A percentile compares a stretch with the other conserved stretches of the same genome.
Evolutionary conservation across 164 flowering plant genomes (phyloP).

Genomic region (Sedum album): DNA sequence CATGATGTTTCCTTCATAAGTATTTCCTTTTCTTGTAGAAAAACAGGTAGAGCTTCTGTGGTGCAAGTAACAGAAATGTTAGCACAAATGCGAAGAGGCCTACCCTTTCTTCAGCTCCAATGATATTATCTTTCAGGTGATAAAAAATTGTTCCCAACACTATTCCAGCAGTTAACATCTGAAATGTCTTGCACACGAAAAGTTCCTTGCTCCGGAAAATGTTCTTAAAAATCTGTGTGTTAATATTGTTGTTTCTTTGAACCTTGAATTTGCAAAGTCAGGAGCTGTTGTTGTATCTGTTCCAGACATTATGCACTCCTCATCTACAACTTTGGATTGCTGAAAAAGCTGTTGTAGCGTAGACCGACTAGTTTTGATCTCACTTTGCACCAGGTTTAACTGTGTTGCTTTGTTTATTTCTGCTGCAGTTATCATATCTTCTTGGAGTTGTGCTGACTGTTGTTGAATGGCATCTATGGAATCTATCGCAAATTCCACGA

Average conservation of each 20-base stretch:
- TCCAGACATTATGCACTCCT: background rate
- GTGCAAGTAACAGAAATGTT: background rate
- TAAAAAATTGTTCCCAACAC: slow-evolving; percentile 78
- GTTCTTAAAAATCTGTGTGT: slow-evolving; percentile 28
- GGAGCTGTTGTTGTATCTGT: background rate
- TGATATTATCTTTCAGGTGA: slow-evolving; percentile 22
- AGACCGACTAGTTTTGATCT: background rate
- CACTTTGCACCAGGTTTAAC: background rate
- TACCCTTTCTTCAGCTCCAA: background rate
- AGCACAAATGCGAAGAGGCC: background rate
- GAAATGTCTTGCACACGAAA: slow-evolving; percentile 58
- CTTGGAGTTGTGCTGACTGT: background rate
- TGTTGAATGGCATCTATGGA: background rate
- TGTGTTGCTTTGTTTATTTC: background rate
- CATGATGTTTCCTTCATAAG: background rate
- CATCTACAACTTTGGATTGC: background rate
- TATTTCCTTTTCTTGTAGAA: background rate
- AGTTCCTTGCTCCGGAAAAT: slow-evolving; percentile 70
- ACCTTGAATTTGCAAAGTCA: background rate
- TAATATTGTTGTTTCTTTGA: background rate
- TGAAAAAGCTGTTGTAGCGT: background rate
- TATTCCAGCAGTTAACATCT: slow-evolving; percentile 67
- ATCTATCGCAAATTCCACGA: background rate
- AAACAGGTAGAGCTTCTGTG: background rate
- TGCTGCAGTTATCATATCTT: background rate